Conservation (phyloP, 257 asterid genomes). For the Plantago elongata region DNA sequence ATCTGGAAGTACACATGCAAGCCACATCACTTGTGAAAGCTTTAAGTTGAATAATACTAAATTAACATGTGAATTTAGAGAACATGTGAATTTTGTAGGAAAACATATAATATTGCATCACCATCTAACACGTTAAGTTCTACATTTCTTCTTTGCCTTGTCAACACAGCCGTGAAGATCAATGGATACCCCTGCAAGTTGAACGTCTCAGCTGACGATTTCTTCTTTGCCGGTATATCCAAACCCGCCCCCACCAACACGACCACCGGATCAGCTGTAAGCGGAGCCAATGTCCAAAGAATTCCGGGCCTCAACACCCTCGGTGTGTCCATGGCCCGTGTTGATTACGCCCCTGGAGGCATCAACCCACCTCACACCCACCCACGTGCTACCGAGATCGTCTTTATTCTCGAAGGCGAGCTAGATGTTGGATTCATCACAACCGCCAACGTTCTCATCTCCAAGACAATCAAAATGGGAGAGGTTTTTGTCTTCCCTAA, state of each 20-base stretch:
- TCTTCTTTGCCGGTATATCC: slow-evolving; percentile 41
- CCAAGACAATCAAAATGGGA: slow-evolving; percentile 43
- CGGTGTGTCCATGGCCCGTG: slow-evolving; percentile 57
- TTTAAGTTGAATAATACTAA: too few species aligned
- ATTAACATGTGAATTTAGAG: too few species aligned
- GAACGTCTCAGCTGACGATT: slow-evolving; percentile 50
- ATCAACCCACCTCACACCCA: slow-evolving; percentile 67
- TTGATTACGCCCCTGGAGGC: slow-evolving; percentile 71
- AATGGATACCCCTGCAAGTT: slow-evolving; percentile 54
- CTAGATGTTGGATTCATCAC: slow-evolving; percentile 67
- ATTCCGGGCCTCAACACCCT: slow-evolving; percentile 77
- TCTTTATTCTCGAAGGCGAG: slow-evolving; percentile 46
- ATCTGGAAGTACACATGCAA: too few species aligned
- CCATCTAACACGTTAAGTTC: too few species aligned
- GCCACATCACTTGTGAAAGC: too few species aligned
- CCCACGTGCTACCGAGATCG: slow-evolving; percentile 68
- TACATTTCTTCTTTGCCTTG: too few species aligned
- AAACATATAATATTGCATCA: too few species aligned
- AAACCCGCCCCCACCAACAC: slow-evolving; percentile 46
- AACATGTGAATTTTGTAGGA: too few species aligned
- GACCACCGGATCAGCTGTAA: slow-evolving; percentile 44
- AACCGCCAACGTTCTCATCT: slow-evolving; percentile 52
- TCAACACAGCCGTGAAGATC: slow-evolving; percentile 37
- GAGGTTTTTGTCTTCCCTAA: slow-evolving; percentile 59
- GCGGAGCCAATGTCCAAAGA: slow-evolving; percentile 50